Conservation (phyloP, 2,329 filamentous ascomycete genomes). For the Fonsecaea monophora region DNA sequence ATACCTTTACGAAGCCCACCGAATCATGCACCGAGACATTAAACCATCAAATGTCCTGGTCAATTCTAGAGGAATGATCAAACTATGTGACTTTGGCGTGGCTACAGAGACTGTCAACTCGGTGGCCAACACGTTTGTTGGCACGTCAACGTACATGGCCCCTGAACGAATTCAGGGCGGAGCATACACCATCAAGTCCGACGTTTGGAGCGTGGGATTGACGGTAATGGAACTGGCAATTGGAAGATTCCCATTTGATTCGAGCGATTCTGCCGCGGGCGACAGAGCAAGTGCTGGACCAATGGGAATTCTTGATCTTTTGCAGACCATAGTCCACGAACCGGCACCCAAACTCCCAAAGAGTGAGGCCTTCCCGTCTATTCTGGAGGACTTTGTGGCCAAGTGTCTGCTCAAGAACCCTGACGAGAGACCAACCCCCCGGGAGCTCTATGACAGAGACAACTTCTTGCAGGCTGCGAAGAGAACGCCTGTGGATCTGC, state of each 20-base stretch:
- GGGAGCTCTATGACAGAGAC: constrained; percentile 91
- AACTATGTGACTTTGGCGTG: constrained; percentile 98
- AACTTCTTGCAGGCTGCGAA: constrained; percentile 96
- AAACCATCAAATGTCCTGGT: constrained; percentile 98
- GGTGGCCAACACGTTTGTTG: constrained; percentile 96
- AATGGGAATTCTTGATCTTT: constrained; percentile 90
- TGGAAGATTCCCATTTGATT: constrained; percentile 92
- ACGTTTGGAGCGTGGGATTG: constrained; percentile 97
- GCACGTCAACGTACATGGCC: constrained; percentile 99
- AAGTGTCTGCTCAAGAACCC: constrained; percentile 93
- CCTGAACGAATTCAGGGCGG: constrained; percentile 97
- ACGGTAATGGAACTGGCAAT: constrained; percentile 97
- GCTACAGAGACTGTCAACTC: constrained; percentile 97
- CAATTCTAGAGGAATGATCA: constrained; percentile 92
- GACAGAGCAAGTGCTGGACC: constrained; percentile 72
- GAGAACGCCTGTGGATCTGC: constrained; percentile 90
- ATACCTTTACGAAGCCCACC: constrained; percentile 92
- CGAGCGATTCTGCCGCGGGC: constrained; percentile 77
- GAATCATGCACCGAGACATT: constrained; percentile 99
- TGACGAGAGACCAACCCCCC: constrained; percentile 85
- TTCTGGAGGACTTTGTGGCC: constrained; percentile 95
- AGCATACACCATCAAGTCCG: constrained; percentile 96
- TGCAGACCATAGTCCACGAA: constrained; percentile 98
- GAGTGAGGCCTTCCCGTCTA: constrained; percentile 94
- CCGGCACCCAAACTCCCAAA: constrained; percentile 91